Conservation (phyloP, 179 eudicot genomes). For the Camellia oleifera region DNA sequence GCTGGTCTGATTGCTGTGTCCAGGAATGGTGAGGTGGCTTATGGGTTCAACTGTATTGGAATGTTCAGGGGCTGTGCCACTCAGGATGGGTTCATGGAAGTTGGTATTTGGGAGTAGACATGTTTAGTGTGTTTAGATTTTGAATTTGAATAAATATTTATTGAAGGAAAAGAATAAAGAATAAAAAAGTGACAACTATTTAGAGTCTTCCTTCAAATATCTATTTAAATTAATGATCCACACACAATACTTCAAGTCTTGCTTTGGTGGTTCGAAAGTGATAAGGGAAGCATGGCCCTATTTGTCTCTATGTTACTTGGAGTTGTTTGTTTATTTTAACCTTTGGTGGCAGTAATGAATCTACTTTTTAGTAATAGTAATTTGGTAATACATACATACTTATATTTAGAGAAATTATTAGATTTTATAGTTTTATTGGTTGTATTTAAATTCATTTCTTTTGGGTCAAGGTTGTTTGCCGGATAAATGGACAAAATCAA, state of each 20-base stretch:
- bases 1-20: conserved; percentile 88
- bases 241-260: neutral
- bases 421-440: no score
- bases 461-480: no score
- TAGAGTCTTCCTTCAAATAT: no score
- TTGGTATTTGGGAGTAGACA: conserved; percentile 59
- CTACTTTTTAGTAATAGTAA: neutral
- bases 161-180: no score
- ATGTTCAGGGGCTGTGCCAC: conserved; percentile 88
- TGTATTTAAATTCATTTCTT: no score
- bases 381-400: no score
- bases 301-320: neutral
- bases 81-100: conserved; percentile 79
- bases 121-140: neutral
- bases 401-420: no score
- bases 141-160: neutral
- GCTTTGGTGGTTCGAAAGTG: neutral
- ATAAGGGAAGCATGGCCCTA: no score
- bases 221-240: no score
- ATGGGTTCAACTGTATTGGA: conserved; percentile 64
- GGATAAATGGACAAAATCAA: no score
- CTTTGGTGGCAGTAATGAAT: neutral
- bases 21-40: conserved; percentile 65
- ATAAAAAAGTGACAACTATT: no score
- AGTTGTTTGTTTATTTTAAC: neutral